phyloP scores from a whole-genome alignment of 2,329 filamentous ascomycete species.

The Colletotrichum costaricense region DNA sequence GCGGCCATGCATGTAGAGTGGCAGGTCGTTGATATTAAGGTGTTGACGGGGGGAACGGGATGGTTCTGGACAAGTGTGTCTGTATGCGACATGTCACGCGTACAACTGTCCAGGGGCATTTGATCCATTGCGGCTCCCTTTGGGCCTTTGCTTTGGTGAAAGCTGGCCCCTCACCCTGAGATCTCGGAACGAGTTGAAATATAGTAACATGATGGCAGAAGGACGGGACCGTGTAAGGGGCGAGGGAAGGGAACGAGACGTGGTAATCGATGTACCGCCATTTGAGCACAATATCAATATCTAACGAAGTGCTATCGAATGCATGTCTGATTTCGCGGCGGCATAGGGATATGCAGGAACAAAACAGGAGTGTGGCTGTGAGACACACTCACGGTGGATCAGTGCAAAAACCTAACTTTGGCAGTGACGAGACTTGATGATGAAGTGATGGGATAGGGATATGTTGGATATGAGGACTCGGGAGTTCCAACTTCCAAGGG shows the following conservation, averaged over 20 bases:
- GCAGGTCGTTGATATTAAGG: slow-evolving; percentile 31
- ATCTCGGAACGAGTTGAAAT: neutral
- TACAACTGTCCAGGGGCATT: neutral
- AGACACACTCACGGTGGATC: neutral
- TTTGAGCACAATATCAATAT: neutral
- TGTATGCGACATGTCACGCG: slow-evolving; percentile 3
- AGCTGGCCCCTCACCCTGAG: neutral
- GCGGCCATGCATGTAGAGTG: neutral
- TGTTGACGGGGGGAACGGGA: slow-evolving; percentile 8
- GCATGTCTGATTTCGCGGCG: neutral
- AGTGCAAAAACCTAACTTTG: neutral
- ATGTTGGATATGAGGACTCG: neutral
- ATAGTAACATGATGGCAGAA: neutral
- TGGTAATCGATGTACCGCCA: too few species aligned
- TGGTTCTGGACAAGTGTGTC: neutral
- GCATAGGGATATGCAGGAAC: neutral
- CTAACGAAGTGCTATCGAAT: neutral
- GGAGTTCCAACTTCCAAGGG: neutral
- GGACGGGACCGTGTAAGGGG: neutral
- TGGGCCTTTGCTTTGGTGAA: neutral
- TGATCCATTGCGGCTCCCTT: slow-evolving; percentile 20
- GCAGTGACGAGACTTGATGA: neutral
- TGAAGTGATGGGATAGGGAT: neutral
- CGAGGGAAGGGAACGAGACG: neutral
- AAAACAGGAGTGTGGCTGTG: neutral